phyloP scores from a whole-genome alignment of 345 rosid genomes.

The Angophora floribunda region DNA sequence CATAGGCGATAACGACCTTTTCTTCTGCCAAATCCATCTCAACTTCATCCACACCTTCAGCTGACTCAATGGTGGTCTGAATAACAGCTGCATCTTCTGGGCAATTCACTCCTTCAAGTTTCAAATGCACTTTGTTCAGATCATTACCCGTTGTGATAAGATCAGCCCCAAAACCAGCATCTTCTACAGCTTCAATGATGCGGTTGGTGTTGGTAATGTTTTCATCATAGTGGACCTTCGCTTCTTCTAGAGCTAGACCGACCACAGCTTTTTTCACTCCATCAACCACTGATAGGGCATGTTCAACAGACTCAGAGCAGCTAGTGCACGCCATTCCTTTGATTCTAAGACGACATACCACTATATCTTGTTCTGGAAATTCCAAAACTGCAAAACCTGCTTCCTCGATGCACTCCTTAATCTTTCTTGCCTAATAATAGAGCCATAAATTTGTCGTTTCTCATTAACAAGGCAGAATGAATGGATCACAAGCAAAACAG shows the following conservation, averaged over 20 bases:
- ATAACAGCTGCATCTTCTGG: conserved; percentile 24
- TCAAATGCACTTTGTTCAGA: conserved; percentile 47
- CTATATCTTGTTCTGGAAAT: conserved; percentile 49
- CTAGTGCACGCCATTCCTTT: conserved; percentile 79
- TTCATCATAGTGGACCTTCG: conserved; percentile 60
- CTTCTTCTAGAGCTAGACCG: conserved; percentile 79
- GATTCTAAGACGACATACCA: conserved; percentile 53
- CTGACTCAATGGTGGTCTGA: conserved; percentile 34
- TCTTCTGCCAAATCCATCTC: conserved; percentile 41
- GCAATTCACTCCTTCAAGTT: conserved; percentile 38
- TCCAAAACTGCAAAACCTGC: conserved; percentile 58
- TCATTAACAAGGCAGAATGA: not conserved
- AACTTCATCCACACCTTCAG: conserved; percentile 41
- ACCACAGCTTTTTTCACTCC: conserved; percentile 72
- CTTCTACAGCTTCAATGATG: conserved; percentile 49
- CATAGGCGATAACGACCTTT: conserved; percentile 42
- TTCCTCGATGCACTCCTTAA: conserved; percentile 58
- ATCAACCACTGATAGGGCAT: conserved; percentile 31
- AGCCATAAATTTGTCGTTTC: not conserved
- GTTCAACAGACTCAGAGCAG: conserved; percentile 68
- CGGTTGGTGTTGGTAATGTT: conserved; percentile 17
- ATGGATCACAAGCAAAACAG: not conserved
- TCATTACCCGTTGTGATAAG: conserved; percentile 51
- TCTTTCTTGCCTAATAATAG: conserved; percentile 26
- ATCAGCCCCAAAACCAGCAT: conserved; percentile 72